Conservation (phyloP, 176 grass and related monocot species). For the Zizania latifolia region DNA sequence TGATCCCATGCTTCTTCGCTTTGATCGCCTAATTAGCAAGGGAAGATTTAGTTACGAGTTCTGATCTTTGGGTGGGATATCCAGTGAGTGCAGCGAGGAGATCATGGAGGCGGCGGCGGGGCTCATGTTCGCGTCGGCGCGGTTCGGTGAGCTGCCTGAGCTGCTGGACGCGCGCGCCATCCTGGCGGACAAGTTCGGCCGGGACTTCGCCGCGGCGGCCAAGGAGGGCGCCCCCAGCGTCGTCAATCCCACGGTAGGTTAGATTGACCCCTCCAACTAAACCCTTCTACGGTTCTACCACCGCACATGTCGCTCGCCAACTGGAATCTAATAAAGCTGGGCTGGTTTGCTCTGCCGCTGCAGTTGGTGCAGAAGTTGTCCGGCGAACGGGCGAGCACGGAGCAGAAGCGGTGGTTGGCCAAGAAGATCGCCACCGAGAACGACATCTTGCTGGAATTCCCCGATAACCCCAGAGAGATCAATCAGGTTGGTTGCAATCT, state of each 20-base stretch:
- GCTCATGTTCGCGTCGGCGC: constrained; percentile 41
- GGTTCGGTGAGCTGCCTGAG: constrained; percentile 53
- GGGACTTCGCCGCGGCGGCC: constrained; percentile 33
- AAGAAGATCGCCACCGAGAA: constrained; percentile 45
- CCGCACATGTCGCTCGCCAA: constrained; percentile 20
- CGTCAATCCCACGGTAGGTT: constrained; percentile 34
- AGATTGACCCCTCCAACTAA: constrained; percentile 23
- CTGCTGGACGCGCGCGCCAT: constrained; percentile 44
- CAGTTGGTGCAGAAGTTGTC: constrained; percentile 45
- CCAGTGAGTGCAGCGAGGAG: constrained; percentile 41
- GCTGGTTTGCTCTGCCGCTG: constrained; percentile 14
- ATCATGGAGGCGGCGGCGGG: constrained; percentile 46
- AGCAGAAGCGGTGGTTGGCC: constrained; percentile 35
- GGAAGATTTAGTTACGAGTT: neutral
- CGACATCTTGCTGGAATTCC: constrained; percentile 41
- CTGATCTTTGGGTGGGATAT: neutral
- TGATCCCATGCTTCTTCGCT: neutral
- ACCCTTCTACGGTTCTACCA: neutral
- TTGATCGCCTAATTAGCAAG: neutral
- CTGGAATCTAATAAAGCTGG: neutral
- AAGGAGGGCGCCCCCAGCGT: constrained; percentile 32
- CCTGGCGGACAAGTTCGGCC: constrained; percentile 49
- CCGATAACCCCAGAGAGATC: neutral
- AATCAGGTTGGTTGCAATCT: neutral
- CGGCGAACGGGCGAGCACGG: constrained; percentile 32